Evolutionary conservation across 805 yeast species (phyloP), one percentile per base, ranked within the genome.

Genomic region (Saccharomycopsis fermentans): DNA sequence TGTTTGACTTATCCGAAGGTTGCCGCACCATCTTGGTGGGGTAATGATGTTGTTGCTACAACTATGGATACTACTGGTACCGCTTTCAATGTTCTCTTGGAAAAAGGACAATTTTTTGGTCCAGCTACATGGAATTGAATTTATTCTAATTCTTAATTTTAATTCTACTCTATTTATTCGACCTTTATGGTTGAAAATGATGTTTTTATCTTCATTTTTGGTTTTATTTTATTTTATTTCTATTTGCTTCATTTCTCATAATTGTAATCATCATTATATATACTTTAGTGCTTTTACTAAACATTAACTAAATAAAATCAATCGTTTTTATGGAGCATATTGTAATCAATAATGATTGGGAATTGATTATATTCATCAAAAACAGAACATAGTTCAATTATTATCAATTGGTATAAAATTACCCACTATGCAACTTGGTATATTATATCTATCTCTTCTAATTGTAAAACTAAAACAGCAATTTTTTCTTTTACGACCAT

Each of bases 391-490:
- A 12, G 1, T 4, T n/a, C 9, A 19, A 27, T 32, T 52, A 39
- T 39, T 47, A 54, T 61, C 63, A 14, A 87, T 84, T 6, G 97
- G 98, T 57, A 91, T 90, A 68, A 91, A 91, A 67, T 92, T 91
- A 1, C 98, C 98, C 16, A 92, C 95, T 50, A 91, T 92, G 71
- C 97, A 90, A 69, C 95, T 87, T 21, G 98, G 98, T 59, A 92
- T 92, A 66, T 92, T 92, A 69, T 92, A 92, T 61, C 95, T 73
- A 69, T 92, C 98, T 63, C 98, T 78, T 66, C 97, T 75, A 24
- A 92, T 90, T 0, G 98, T 92, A 70, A 92, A 92, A 67, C 96
- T 87, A 70, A 92, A 92, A 70, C 97, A 91, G 68, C 98, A 92
- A 60, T 89, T 83, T 64, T 87, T 82, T 61, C 90, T 78, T 63